A percentile compares a stretch with the other conserved stretches of the same genome.
Conservation (phyloP, 371 early-diverging fungal genomes). For the Mucor racemosus region DNA sequence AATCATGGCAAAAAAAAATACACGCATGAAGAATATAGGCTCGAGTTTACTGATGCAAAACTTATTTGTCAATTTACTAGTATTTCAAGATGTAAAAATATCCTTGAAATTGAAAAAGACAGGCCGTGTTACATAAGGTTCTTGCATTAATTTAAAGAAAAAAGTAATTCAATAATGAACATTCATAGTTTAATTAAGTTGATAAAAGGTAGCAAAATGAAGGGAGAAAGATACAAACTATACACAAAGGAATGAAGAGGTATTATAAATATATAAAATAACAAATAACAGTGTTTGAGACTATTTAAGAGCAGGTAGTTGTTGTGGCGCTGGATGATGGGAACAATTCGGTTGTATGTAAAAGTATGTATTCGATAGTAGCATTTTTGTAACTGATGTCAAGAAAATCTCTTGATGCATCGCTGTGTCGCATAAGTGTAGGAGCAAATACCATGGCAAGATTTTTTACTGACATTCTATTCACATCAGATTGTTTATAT, state of each 20-base stretch:
- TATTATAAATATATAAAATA: no score
- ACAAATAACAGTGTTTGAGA: no score
- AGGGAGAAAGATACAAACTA: neutral
- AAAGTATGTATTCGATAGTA: constrained; percentile 55
- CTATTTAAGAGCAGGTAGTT: neutral
- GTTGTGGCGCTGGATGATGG: neutral
- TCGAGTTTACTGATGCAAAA: no score
- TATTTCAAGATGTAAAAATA: no score
- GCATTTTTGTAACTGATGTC: constrained; percentile 83
- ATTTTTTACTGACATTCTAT: constrained; percentile 88
- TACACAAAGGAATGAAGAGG: neutral
- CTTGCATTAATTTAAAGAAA: no score
- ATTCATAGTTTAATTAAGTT: neutral
- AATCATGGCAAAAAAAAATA: no score
- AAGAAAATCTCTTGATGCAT: constrained; percentile 72
- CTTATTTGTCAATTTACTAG: no score
- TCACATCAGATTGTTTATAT: constrained; percentile 54
- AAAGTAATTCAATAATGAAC: no score
- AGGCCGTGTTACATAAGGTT: no score
- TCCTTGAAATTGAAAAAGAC: no score
- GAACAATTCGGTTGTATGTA: constrained; percentile 25
- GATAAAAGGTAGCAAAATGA: neutral
- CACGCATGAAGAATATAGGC: no score
- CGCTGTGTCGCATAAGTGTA: constrained; percentile 77
- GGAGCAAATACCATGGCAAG: constrained; percentile 94